Evolutionary conservation across 2,329 filamentous ascomycete genomes (phyloP).

Genomic region (Diaporthe batatas): DNA sequence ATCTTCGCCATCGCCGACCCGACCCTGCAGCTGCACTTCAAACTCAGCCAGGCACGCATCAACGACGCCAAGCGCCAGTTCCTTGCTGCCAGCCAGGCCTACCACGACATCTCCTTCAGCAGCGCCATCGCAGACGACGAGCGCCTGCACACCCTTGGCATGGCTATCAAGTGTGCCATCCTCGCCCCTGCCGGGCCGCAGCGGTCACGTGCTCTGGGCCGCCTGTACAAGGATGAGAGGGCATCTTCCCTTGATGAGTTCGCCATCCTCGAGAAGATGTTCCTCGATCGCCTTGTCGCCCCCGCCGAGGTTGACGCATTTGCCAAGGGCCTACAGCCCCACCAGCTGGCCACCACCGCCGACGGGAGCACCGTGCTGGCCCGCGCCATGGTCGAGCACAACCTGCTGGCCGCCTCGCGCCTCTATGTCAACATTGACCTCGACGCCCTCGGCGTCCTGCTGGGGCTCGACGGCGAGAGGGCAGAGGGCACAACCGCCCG

Average conservation of each 20-base stretch:
- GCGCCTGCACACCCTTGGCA: constrained; percentile 84
- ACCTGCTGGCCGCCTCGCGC: constrained; percentile 86
- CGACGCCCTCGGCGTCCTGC: constrained; percentile 79
- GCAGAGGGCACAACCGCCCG: constrained; percentile 92
- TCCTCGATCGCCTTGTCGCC: constrained; percentile 86
- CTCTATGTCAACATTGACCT: constrained; percentile 84
- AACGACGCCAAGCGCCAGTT: constrained; percentile 92
- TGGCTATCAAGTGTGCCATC: constrained; percentile 92
- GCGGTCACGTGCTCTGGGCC: constrained; percentile 82
- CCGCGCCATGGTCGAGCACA: constrained; percentile 96
- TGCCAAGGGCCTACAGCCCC: constrained; percentile 81
- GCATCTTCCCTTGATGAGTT: constrained; percentile 82
- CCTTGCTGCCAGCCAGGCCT: constrained; percentile 86
- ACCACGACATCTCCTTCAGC: constrained; percentile 88
- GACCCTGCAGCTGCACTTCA: constrained; percentile 84
- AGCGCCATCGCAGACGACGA: constrained; percentile 86
- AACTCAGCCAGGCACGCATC: constrained; percentile 92
- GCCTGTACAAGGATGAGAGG: constrained; percentile 94
- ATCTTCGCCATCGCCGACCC: constrained; percentile 83
- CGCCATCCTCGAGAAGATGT: constrained; percentile 96
- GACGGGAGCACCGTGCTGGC: constrained; percentile 94
- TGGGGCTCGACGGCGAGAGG: constrained; percentile 83
- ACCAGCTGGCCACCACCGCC: constrained; percentile 90
- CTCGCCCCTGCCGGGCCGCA: constrained; percentile 91
- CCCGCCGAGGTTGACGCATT: constrained; percentile 90